Evolutionary conservation across 306 rosid genomes (phyloP).

Genomic region (Fragaria vesca): DNA sequence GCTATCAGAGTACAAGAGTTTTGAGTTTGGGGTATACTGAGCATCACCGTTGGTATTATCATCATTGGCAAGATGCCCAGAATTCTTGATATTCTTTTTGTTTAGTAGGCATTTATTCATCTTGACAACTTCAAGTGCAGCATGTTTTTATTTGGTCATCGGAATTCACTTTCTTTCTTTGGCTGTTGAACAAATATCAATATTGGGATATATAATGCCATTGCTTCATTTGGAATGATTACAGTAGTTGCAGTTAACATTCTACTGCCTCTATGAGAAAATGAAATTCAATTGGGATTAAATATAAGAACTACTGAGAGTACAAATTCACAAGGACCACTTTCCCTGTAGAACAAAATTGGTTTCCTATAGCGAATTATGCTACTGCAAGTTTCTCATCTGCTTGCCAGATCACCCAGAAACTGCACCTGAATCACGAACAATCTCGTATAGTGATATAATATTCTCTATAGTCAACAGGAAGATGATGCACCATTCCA

Average conservation of each 20-base stretch:
- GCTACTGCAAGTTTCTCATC: slow-evolving; percentile 16
- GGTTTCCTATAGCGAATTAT: slow-evolving; percentile 4
- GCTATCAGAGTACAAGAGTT: slow-evolving; percentile 66
- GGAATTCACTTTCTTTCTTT: not conserved
- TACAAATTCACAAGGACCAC: not conserved
- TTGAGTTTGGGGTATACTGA: slow-evolving; percentile 32
- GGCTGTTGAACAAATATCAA: not conserved
- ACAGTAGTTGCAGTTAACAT: not conserved
- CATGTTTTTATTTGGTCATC: not conserved
- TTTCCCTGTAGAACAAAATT: slow-evolving; percentile 2
- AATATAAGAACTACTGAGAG: not conserved
- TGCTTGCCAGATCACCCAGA: slow-evolving; percentile 16
- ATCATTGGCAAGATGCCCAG: slow-evolving; percentile 23
- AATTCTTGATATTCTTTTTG: slow-evolving; percentile 20
- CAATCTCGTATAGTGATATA: slow-evolving; percentile 75
- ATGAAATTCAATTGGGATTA: not conserved
- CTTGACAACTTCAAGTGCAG: slow-evolving; percentile 4
- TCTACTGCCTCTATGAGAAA: not conserved
- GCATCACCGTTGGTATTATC: slow-evolving; percentile 1
- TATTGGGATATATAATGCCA: not conserved
- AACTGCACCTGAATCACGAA: slow-evolving; percentile 46
- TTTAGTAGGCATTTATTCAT: slow-evolving; percentile 20
- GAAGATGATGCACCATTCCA: slow-evolving; percentile 97
- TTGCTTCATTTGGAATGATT: not conserved
- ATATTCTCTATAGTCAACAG: slow-evolving; percentile 76